Evolutionary conservation across 164 flowering plant species (phyloP), one percentile per base, ranked within the genome.

Genomic region (Vitis rupestris): DNA sequence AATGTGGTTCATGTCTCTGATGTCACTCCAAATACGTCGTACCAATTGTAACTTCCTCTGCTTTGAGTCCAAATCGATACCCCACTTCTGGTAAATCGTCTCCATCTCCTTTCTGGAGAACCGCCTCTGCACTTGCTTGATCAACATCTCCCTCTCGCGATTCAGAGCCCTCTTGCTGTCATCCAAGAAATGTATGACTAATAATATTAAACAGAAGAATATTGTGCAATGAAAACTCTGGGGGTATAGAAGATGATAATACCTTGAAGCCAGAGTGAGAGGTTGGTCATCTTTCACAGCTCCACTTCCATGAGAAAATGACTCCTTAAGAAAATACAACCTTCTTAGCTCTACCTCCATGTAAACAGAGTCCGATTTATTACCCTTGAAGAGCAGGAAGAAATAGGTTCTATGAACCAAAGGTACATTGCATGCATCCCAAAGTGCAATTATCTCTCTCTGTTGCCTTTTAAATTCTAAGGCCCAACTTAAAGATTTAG

Each of bases 341-440:
- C 97, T 85, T 76, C 97, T 80, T 30, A 86, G 80, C 81, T 96
- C 99, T 2, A 96, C 97, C 76, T 93, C 97, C 83, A 93, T 70
- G 82, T 93, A 96, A 64, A 90, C 80, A 19, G 83, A 74, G 76
- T 96, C 99, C 2, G 87, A 65, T 10, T 87, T 90, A 49, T 92
- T 97, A 16, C 97, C 99, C 75, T 85, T 85, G 78, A 93, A 93
- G 15, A 93, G 88, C 44, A 92, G 83, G 85, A 87, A 88, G 82
- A 93, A 96, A 68, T 82, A 85, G 44, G 90, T 87, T 75, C 98
- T 88, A 73, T 93, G 97, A 48, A 85, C 76, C 75, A 96, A 73
- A 44, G 97, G 88, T 16, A 86, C 90, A 65, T 88, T 76, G 85
- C 97, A 92, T 50, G 76, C 65, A 53, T 82, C 75, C 99, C 99